These are phyloP conservation scores for Aspergillus oerlinghausenensis DNA, from an alignment of 2,329 filamentous ascomycete genomes.

Conservation along the genomic window DNA sequence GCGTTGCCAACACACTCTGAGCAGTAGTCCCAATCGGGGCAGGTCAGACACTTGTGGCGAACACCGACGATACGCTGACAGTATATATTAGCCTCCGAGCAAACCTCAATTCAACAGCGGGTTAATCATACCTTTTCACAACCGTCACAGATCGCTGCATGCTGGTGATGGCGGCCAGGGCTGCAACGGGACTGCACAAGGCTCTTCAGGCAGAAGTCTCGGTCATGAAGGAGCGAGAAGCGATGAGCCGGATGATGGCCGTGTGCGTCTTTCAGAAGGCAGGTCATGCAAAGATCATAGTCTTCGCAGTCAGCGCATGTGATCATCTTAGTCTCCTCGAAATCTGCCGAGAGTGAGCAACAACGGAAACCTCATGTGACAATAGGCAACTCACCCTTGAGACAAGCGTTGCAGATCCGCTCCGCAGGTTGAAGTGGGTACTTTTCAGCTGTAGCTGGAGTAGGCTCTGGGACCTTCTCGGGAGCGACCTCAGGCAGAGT, in stretches of 20 bases:
- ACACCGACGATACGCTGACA: constrained; percentile 70
- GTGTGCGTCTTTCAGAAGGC: constrained; percentile 71
- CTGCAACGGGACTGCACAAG: constrained; percentile 64
- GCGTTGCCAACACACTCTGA: constrained; percentile 66
- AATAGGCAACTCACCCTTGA: constrained; percentile 47
- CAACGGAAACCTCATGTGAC: not conserved
- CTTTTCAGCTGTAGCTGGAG: constrained; percentile 15
- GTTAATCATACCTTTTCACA: constrained; percentile 63
- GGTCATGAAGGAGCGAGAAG: constrained; percentile 56
- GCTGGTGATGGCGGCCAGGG: constrained; percentile 73
- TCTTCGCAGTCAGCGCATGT: constrained; percentile 83
- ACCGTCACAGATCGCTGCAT: constrained; percentile 89
- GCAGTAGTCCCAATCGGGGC: constrained; percentile 98
- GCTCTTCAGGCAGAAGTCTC: constrained; percentile 56
- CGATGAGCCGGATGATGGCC: constrained; percentile 86
- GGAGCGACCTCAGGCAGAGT: constrained; percentile 12
- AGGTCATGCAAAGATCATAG: constrained; percentile 83
- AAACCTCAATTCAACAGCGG: not conserved
- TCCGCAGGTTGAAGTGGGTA: constrained; percentile 9
- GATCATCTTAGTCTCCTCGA: constrained; percentile 74
- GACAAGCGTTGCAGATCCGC: constrained; percentile 62
- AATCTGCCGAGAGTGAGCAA: constrained; percentile 46
- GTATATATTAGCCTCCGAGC: constrained; percentile 15
- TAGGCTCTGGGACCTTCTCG: constrained; percentile 25
- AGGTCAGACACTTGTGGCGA: constrained; percentile 94